A percentile compares a stretch with the other conserved stretches of the same genome.
These are phyloP conservation scores for Colletotrichum navitas DNA, from an alignment of 2,329 filamentous ascomycete genomes.

Conservation along the genomic window DNA sequence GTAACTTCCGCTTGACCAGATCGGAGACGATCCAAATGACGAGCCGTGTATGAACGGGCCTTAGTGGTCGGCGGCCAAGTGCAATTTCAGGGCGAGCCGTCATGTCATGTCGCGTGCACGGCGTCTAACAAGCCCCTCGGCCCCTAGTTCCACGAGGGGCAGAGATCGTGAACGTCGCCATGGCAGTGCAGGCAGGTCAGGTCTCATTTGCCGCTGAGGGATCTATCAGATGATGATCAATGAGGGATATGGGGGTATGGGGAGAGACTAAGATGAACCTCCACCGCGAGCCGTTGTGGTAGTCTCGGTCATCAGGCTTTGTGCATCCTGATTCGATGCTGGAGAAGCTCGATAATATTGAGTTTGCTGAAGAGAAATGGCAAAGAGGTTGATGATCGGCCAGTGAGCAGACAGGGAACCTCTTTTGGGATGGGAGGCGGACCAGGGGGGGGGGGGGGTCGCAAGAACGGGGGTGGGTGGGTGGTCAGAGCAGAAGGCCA, in stretches of 20 bases:
- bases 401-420: slow-evolving; percentile 33
- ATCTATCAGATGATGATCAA: slow-evolving; percentile 20
- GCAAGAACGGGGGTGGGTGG: slow-evolving; percentile 13
- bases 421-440: slow-evolving; percentile 26
- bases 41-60: slow-evolving; percentile 27
- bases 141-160: slow-evolving; percentile 26
- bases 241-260: slow-evolving; percentile 11
- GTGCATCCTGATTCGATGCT: slow-evolving; percentile 28
- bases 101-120: slow-evolving; percentile 23
- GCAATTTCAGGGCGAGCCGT: slow-evolving; percentile 26
- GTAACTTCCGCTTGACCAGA: slow-evolving; percentile 29
- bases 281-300: slow-evolving; percentile 11
- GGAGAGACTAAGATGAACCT: slow-evolving; percentile 21
- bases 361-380: slow-evolving; percentile 26
- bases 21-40: slow-evolving; percentile 30
- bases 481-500: slow-evolving; percentile 35
- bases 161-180: slow-evolving; percentile 5
- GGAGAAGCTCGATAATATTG: slow-evolving; percentile 32
- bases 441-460: slow-evolving; percentile 38
- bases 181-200: not conserved
- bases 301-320: slow-evolving; percentile 17
- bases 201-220: slow-evolving; percentile 37
- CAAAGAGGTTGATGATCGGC: slow-evolving; percentile 27
- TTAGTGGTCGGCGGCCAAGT: slow-evolving; percentile 29
- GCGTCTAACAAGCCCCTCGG: slow-evolving; percentile 19